Percentiles rank a stretch among this genome's conserved stretches.
Conservation (phyloP, 805 yeast genomes). For the Metschnikowia gelsemii region DNA sequence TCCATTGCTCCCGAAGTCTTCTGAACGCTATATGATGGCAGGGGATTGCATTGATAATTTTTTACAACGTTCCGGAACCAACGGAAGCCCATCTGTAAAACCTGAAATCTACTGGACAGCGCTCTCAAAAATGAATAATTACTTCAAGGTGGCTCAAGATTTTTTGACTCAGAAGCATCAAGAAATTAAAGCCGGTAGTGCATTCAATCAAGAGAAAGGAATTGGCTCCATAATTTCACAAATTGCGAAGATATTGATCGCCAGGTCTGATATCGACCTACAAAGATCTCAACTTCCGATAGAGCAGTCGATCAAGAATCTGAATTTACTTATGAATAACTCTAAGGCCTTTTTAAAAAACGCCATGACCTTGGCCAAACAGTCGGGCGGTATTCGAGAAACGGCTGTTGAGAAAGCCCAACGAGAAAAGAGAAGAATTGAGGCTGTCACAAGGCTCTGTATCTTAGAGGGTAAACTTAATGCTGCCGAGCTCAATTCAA, state of each 20-base stretch:
- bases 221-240: conserved; percentile 36
- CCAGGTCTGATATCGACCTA: conserved; percentile 52
- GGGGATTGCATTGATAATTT: conserved; percentile 45
- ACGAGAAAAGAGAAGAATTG: conserved; percentile 43
- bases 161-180: conserved; percentile 20
- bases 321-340: conserved; percentile 36
- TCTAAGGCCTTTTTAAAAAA: conserved; percentile 44
- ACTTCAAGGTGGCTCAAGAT: conserved; percentile 42
- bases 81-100: conserved; percentile 9
- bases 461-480: conserved; percentile 35
- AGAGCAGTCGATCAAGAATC: conserved; percentile 32
- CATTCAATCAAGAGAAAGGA: conserved; percentile 21
- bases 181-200: not conserved
- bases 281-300: conserved; percentile 41
- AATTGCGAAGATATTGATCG: conserved; percentile 44
- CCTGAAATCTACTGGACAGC: conserved; percentile 38
- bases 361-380: conserved; percentile 45
- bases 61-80: conserved; percentile 36
- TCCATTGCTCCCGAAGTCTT: conserved; percentile 24
- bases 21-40: conserved; percentile 42
- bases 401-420: conserved; percentile 41
- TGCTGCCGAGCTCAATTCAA: conserved; percentile 9
- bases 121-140: conserved; percentile 36
- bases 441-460: conserved; percentile 47
- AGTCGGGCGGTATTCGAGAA: conserved; percentile 53